A percentile compares a stretch with the other conserved stretches of the same genome.
These are phyloP conservation scores for Yueomyces sinensis DNA, from an alignment of 805 yeast species.

Conservation along the genomic window DNA sequence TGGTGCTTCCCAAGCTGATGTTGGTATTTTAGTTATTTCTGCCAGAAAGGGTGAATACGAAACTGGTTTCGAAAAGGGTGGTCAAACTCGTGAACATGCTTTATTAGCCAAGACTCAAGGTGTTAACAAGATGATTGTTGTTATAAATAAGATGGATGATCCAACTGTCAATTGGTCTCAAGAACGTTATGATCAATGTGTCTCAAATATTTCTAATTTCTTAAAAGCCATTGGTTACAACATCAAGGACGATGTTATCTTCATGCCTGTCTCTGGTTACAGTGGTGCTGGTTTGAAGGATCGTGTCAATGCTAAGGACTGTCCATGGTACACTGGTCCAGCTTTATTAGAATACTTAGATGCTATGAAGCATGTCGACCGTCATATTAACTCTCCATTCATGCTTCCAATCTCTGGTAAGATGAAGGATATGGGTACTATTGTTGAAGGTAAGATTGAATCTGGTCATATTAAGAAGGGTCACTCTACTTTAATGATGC, in stretches of 20 bases:
- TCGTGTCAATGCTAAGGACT: conserved; percentile 50
- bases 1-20: conserved; percentile 99
- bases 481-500: conserved; percentile 72
- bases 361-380: conserved; percentile 62
- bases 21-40: conserved; percentile 91
- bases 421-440: conserved; percentile 94
- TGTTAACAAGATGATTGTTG: conserved; percentile 85
- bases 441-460: conserved; percentile 97
- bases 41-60: conserved; percentile 99
- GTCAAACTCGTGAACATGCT: conserved; percentile 98
- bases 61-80: conserved; percentile 98
- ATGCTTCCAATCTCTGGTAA: conserved; percentile 93
- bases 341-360: conserved; percentile 84
- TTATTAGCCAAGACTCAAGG: conserved; percentile 96
- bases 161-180: conserved; percentile 93
- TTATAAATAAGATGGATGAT: conserved; percentile 97
- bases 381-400: conserved; percentile 88
- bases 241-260: conserved; percentile 67
- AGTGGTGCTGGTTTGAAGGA: conserved; percentile 96
- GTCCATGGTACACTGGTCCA: conserved; percentile 95
- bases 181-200: conserved; percentile 94
- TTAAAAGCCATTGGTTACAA: conserved; percentile 83
- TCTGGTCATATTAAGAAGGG: conserved; percentile 86
- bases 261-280: conserved; percentile 97
- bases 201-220: conserved; percentile 60